Conservation (phyloP, 306 rosid genomes). For the Cicer cuneatum region DNA sequence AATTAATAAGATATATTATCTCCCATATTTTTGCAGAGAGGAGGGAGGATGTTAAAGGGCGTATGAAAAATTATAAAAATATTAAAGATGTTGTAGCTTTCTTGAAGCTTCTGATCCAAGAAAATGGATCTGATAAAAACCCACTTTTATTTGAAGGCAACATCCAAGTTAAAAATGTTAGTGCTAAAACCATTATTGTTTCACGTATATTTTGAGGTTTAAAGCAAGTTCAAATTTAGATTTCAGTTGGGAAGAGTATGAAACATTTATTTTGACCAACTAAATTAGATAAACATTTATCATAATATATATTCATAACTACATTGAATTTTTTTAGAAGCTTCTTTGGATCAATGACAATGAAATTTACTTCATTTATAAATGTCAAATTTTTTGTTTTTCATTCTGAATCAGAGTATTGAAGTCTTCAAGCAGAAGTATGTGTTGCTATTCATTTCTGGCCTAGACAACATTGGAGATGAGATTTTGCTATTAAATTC, state of each 20-base stretch:
- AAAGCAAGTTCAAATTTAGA: too few species aligned
- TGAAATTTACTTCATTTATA: too few species aligned
- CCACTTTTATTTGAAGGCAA: slow-evolving; percentile 33
- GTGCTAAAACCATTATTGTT: background rate
- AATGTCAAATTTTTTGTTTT: background rate
- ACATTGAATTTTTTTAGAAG: too few species aligned
- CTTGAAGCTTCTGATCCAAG: slow-evolving; percentile 35
- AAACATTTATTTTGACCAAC: too few species aligned
- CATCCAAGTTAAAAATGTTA: slow-evolving; percentile 12
- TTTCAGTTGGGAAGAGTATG: too few species aligned
- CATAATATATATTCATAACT: too few species aligned
- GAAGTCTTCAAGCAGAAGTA: slow-evolving; percentile 45
- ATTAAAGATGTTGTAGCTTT: slow-evolving; percentile 36
- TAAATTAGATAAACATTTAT: too few species aligned
- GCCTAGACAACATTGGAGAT: slow-evolving; percentile 36
- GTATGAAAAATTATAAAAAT: slow-evolving; percentile 5
- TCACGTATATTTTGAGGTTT: background rate
- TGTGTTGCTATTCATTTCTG: slow-evolving; percentile 44
- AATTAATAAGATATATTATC: background rate
- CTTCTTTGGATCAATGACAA: too few species aligned
- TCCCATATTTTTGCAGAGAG: slow-evolving; percentile 15
- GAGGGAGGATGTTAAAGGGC: background rate
- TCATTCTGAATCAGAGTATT: slow-evolving; percentile 25
- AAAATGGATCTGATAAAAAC: slow-evolving; percentile 7
- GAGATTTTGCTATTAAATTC: slow-evolving; percentile 42